Percentiles rank a stretch among this genome's conserved stretches.
phyloP scores from a whole-genome alignment of 306 rosid species.

The Mimosa pudica region DNA sequence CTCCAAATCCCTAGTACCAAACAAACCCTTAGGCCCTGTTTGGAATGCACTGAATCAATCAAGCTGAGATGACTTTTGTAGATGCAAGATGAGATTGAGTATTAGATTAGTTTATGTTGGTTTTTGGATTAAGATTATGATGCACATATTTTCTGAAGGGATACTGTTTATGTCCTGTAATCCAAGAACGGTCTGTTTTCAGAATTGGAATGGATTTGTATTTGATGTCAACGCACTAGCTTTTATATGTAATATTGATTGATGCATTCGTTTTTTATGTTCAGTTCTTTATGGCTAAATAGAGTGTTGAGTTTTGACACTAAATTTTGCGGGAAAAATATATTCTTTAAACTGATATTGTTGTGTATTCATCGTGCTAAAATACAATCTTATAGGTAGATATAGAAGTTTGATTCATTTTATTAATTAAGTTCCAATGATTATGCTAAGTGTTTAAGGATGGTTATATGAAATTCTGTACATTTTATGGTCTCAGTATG shows the following conservation, averaged over 20 bases:
- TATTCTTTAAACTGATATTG: background rate
- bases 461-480: conserved; percentile 2
- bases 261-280: background rate
- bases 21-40: conserved; percentile 25
- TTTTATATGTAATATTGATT: background rate
- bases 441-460: conserved; percentile 18
- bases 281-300: background rate
- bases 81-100: background rate
- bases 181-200: conserved; percentile 8
- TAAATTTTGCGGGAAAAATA: background rate
- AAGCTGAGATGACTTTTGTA: background rate
- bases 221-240: background rate
- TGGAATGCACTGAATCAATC: background rate
- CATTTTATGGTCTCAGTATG: background rate
- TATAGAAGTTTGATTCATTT: background rate
- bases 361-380: background rate
- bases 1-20: too few relatives aligned
- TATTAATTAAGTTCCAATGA: background rate
- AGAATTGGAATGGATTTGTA: background rate
- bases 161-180: background rate
- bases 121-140: conserved; percentile 17
- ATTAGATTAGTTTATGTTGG: background rate
- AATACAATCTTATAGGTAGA: background rate
- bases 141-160: conserved; percentile 4
- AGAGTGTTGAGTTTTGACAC: background rate